Conservation (phyloP, 331 rosid genomes). For the Rhamnella rubrinervis region DNA sequence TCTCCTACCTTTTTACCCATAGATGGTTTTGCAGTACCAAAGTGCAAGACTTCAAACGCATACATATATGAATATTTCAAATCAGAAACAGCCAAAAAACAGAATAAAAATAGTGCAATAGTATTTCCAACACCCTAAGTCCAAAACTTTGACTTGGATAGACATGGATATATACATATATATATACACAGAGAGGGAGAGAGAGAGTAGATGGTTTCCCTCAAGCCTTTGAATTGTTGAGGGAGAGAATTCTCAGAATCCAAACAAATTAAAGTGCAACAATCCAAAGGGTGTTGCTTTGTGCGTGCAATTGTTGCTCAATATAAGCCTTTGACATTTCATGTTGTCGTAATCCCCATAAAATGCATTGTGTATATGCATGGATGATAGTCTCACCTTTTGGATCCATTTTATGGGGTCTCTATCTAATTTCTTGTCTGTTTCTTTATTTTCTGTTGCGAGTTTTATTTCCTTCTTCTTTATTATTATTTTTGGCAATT, state of each 20-base stretch:
- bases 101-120: neutral
- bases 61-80: neutral
- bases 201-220: no score
- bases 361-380: neutral
- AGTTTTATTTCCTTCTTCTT: no score
- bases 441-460: no score
- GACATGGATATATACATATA: no score
- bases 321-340: no score
- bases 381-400: neutral
- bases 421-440: neutral
- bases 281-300: neutral
- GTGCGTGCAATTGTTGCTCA: no score
- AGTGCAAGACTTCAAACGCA: neutral
- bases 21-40: neutral
- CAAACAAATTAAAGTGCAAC: neutral
- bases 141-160: conserved; percentile 9
- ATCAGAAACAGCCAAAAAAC: neutral
- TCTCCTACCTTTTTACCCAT: neutral
- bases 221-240: no score
- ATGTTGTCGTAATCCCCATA: neutral
- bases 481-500: no score
- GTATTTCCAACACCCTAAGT: conserved; percentile 18
- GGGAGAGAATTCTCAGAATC: no score
- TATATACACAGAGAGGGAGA: no score
- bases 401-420: neutral